phyloP scores from a whole-genome alignment of 495 filamentous ascomycete species.

The Schizothecium vesticola region DNA sequence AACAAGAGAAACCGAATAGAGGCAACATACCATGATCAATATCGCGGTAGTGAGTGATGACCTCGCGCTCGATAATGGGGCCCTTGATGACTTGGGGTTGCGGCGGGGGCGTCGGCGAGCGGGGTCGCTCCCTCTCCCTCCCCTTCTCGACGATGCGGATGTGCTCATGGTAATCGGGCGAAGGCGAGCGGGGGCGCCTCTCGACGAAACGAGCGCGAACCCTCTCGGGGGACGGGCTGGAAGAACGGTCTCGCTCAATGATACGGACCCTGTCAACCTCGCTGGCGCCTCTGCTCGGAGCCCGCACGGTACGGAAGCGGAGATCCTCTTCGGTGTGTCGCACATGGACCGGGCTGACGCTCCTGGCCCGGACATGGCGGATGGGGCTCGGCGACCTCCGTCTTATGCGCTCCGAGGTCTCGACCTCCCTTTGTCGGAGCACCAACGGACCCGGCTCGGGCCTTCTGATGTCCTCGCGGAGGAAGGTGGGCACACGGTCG shows the following conservation, averaged over 20 bases:
- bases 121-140: conserved; percentile 31
- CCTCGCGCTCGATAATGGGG: conserved; percentile 70
- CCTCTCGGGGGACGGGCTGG: conserved; percentile 27
- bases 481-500: conserved; percentile 36
- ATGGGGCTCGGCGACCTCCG: conserved; percentile 43
- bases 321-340: conserved; percentile 25
- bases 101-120: conserved; percentile 43
- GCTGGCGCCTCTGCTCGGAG: conserved; percentile 24
- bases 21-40: conserved; percentile 72
- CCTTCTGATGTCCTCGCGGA: conserved; percentile 34
- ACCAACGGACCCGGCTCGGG: conserved; percentile 38
- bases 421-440: conserved; percentile 41
- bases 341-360: conserved; percentile 25
- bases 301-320: conserved; percentile 24
- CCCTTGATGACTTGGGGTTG: conserved; percentile 53
- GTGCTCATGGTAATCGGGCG: conserved; percentile 33
- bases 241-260: conserved; percentile 20
- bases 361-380: conserved; percentile 28
- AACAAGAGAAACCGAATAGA: not conserved
- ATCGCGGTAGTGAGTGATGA: conserved; percentile 79
- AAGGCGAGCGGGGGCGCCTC: conserved; percentile 36
- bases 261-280: conserved; percentile 23
- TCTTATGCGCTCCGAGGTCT: conserved; percentile 35
- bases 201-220: conserved; percentile 38
- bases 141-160: conserved; percentile 42